Conservation (phyloP, 2,329 filamentous ascomycete species). For the Aspergillus udagawae region DNA sequence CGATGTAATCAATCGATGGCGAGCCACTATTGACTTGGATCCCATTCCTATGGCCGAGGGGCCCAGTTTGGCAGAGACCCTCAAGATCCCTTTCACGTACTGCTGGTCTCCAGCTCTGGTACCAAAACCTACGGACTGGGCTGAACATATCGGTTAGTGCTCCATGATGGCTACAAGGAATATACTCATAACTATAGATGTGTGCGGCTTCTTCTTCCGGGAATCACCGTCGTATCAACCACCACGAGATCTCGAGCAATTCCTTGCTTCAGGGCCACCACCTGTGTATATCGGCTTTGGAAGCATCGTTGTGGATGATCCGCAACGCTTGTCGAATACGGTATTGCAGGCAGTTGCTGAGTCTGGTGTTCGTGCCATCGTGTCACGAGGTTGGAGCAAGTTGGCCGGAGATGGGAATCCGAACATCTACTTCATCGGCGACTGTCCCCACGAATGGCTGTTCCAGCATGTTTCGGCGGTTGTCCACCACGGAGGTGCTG, state of each 20-base stretch:
- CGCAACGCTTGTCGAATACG: conserved; percentile 41
- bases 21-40: conserved; percentile 39
- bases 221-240: conserved; percentile 37
- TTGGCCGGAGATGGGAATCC: conserved; percentile 34
- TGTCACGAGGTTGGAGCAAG: conserved; percentile 54
- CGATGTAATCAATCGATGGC: conserved; percentile 46
- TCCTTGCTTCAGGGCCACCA: conserved; percentile 45
- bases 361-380: conserved; percentile 49
- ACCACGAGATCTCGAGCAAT: conserved; percentile 36
- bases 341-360: conserved; percentile 47
- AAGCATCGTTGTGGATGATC: conserved; percentile 53
- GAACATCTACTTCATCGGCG: conserved; percentile 49
- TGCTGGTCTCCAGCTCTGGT: conserved; percentile 44
- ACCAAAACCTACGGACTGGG: conserved; percentile 41
- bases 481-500: conserved; percentile 58
- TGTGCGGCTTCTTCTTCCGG: conserved; percentile 48
- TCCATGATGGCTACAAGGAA: not conserved
- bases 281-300: conserved; percentile 57
- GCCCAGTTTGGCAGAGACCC: conserved; percentile 31
- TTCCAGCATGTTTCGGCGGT: conserved; percentile 54
- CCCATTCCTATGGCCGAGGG: conserved; percentile 34
- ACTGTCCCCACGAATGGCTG: conserved; percentile 57
- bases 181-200: conserved; percentile 13
- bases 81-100: conserved; percentile 44
- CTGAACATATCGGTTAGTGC: conserved; percentile 30